Percentiles rank a stretch among this genome's conserved stretches.
Conservation (phyloP, 257 asterid genomes). For the Plectranthus barbatus region DNA sequence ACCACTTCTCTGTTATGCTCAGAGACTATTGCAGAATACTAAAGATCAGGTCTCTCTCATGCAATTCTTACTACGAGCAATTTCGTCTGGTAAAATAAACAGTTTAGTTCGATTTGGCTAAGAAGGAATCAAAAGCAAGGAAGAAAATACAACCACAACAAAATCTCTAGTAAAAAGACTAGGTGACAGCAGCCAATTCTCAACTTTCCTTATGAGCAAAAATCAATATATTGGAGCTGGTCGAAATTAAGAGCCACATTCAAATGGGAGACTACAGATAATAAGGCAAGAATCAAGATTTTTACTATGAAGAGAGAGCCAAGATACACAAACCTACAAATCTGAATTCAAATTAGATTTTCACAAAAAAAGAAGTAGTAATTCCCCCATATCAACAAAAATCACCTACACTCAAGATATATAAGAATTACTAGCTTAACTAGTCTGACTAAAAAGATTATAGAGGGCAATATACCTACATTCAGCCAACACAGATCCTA, state of each 20-base stretch:
- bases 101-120: neutral
- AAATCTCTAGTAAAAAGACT: neutral
- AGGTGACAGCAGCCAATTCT: neutral
- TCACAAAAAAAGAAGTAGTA: neutral
- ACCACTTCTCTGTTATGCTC: neutral
- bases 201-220: neutral
- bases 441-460: neutral
- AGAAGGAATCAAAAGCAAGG: neutral
- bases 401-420: neutral
- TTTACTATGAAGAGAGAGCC: neutral
- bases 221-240: neutral
- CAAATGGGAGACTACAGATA: neutral
- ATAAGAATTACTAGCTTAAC: neutral
- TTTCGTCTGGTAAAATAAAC: conserved; percentile 2
- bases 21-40: neutral
- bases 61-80: conserved; percentile 1
- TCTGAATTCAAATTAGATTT: neutral
- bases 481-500: conserved; percentile 1
- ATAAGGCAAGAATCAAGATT: neutral
- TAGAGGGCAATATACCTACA: neutral
- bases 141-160: neutral
- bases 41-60: neutral
- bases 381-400: neutral
- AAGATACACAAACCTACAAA: neutral
- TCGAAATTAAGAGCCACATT: neutral